Evolutionary conservation across 805 yeast species (phyloP).

Genomic region (Starmerella floris): DNA sequence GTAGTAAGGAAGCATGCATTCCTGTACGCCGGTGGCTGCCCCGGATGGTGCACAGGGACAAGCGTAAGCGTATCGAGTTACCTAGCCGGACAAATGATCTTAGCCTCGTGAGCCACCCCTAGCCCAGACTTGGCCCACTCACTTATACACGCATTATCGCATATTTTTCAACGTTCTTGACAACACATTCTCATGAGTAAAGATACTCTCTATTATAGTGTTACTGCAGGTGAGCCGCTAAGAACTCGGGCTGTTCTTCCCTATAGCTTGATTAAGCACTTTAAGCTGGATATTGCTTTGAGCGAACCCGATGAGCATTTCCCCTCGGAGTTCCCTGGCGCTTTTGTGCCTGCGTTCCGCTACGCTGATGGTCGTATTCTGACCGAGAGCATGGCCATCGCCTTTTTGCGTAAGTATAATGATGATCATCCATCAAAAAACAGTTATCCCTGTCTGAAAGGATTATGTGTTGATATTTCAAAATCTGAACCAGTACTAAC

Average conservation of each 20-base stretch:
- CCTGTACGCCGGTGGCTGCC: too few relatives aligned
- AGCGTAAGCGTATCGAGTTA: too few relatives aligned
- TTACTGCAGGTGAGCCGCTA: slow-evolving; percentile 17
- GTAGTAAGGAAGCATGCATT: too few relatives aligned
- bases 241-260: slow-evolving; percentile 20
- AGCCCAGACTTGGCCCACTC: too few relatives aligned
- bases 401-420: slow-evolving; percentile 36
- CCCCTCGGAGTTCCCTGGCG: slow-evolving; percentile 32
- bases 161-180: too few relatives aligned
- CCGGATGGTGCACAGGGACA: too few relatives aligned
- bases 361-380: slow-evolving; percentile 48
- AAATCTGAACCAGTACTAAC: slow-evolving; percentile 21
- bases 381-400: slow-evolving; percentile 50
- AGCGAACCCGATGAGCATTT: slow-evolving; percentile 33
- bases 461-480: slow-evolving; percentile 22
- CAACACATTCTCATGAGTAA: too few relatives aligned
- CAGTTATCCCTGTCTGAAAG: slow-evolving; percentile 36
- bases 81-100: too few relatives aligned
- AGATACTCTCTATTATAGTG: slow-evolving; percentile 18
- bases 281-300: slow-evolving; percentile 44
- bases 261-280: slow-evolving; percentile 35
- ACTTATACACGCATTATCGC: too few relatives aligned
- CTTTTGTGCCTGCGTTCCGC: slow-evolving; percentile 15
- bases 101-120: too few relatives aligned
- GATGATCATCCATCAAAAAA: slow-evolving; percentile 26